Evolutionary conservation across 2,329 filamentous ascomycete genomes (phyloP), one percentile per base, ranked within the genome.

Genomic region (Cladophialophora chaetospira): DNA sequence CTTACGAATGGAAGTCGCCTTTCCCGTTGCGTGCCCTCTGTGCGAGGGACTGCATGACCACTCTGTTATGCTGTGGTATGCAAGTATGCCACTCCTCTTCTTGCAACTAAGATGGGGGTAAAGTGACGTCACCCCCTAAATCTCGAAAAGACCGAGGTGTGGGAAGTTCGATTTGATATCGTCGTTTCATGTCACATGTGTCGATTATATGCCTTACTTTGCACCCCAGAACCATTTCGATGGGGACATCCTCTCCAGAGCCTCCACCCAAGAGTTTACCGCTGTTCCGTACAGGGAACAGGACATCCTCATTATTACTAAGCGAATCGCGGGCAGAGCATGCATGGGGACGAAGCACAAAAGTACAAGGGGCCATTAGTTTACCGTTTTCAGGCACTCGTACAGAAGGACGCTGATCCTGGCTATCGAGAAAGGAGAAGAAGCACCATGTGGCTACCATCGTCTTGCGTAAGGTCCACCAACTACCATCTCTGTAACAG

Each of bases 331-430:
- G n/a, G n/a, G n/a, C n/a, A n/a, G n/a, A n/a, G n/a, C n/a, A n/a
- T n/a, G n/a, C n/a, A n/a, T n/a, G n/a, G n/a, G 21, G 5, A 15
- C 19, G 25, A 25, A 8, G 25, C n/a, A 35, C 48, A 51, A 51
- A 51, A 51, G 48, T 23, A 43, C 48, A 42, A 17, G 47, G 48
- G 48, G 48, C 48, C 48, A 51, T 29, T 17, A 29, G 28, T 23
- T 29, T 42, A n/a, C 33, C 35, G 13, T 31, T 28, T 25, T 40
- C 9, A 25, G 35, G n/a, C 17, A 43, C 21, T 51, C 48, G 48
- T 29, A 33, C 26, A n/a, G 5, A 42, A 21, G 19, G 47, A 11
- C 21, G 47, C 23, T 38, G 47, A 40, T 50, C 47, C n/a, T 28
- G 23, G 31, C 9, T 36, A 21, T 38, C 35, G 25, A 17, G 36